Base-by-base conservation (phyloP, 2,329 filamentous ascomycete genomes). In the Aspergillus ruber region DNA sequence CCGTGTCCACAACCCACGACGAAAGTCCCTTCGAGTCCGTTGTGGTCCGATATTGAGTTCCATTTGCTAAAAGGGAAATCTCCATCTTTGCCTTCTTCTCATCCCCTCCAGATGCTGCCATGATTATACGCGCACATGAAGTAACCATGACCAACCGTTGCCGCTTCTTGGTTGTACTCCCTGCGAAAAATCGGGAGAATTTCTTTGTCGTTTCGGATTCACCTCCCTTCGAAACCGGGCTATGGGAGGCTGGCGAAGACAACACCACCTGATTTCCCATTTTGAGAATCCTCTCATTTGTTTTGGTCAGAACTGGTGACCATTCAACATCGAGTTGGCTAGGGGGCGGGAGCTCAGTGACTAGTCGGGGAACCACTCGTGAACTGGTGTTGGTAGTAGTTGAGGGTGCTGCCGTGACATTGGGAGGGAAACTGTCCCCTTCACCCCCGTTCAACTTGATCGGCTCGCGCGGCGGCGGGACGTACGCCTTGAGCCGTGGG, bases 271-370 rank as follows among this genome's bases (percentile, higher is more conserved):
- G 73, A 60, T 98, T 95, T 2, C 93, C 93, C 18, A 98, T 76
- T 67, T 95, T 96, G 53, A 98, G 69, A 56, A 98, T 98, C 32
- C 93, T 82, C 69, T 98, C 93, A 62, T 97, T 96, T 50, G 83
- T 85, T 60, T 85, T 84, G 8, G 88, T 96, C 47, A 98, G 74
- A 4, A 98, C 90, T 1, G 93, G 93, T 0, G 91, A 96, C 93
- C 93, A 98, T 69, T 98, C 93, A 48, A 98, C 95, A 63, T 98
- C 93, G 21, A 98, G 75, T 66, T 97, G 93, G 44, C 88, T 95
- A 0, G 93, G 93, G n/a, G 93, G 91, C 13, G 93, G 90, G 8
- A 98, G 77, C 67, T 98, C 93, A 1, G 93, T 97, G 51, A 98
- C 94, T 50, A 96, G 83, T 51, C 90, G 79, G 2, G 87, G 79